Base-by-base conservation (phyloP, 768 basidiomycete species). In the Pleurotus giganteus region DNA sequence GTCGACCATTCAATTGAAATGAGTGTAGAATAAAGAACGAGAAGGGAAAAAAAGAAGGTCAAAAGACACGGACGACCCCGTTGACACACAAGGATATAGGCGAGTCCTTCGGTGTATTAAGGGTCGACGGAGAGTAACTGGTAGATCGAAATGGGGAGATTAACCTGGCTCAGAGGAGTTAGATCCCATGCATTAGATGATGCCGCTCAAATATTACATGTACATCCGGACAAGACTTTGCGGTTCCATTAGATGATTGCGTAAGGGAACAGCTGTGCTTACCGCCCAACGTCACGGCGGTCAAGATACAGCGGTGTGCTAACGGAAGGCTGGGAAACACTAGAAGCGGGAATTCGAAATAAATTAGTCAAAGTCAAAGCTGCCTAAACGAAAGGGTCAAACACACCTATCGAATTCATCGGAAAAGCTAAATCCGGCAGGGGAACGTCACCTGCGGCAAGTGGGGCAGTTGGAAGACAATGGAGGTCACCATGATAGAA, bases 1-100 rank as follows among this genome's bases (percentile, higher is more conserved):
- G 55, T 71, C 63, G 23, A 60, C 55, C 57, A 57, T 41, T 23
- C 56, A 70, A 50, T 26, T 8, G 15, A 36, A 36, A n/a, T 11
- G n/a, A 9, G 34, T 36, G 11, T 4, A 41, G 17, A 41, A 11
- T 41, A 28, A 41, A 43, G 34, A 44, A 41, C n/a, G 34, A 39
- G 26, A 39, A 26, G 52, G 36, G 34, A 19, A 37, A 51, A 51
- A 34, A 28, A 51, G 19, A 32, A 26, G 34, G 26, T 9, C 19
- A 37, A 28, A 32, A 37, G 23, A 51, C 17, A n/a, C 23, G 24
- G 19, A 31, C 15, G 28, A 47, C 15, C 11, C 27, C 27, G 15
- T 15, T 23, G 9, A 47, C 32, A 51, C 24, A 36, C 37, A 51
- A 24, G 26, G 13, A 15, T 29, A 49, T 49, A 29, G 29, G 46